phyloP scores from a whole-genome alignment of 371 early-diverging fungal genomes.

The Lichtheimia corymbifera region DNA sequence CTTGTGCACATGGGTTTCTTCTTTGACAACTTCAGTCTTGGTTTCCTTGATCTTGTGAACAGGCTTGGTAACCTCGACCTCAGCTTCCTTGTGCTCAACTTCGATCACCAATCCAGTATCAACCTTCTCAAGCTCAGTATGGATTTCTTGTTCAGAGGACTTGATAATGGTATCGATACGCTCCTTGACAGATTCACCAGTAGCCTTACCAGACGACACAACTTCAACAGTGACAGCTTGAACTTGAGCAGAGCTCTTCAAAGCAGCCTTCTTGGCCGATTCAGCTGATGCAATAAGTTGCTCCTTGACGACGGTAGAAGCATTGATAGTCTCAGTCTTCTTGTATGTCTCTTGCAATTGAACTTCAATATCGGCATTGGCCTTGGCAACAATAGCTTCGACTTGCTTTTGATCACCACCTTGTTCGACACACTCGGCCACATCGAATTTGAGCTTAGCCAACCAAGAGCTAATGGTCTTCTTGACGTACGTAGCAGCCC shows the following conservation, averaged over 20 bases:
- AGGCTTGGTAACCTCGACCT: not conserved
- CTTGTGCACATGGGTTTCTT: not conserved
- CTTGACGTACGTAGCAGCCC: conserved; percentile 22
- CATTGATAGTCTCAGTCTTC: not conserved
- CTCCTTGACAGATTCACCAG: not conserved
- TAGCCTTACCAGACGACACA: not conserved
- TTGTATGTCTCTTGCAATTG: not conserved
- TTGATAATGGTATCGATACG: not conserved
- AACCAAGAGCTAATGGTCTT: conserved; percentile 20
- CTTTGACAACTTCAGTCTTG: not conserved
- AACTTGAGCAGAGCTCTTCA: not conserved
- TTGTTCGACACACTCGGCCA: not conserved
- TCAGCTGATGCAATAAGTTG: not conserved
- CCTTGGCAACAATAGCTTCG: conserved; percentile 4
- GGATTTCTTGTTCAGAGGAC: conserved; percentile 1
- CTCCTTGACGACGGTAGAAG: not conserved
- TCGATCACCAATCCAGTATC: not conserved
- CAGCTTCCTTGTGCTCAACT: not conserved
- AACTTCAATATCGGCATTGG: not conserved
- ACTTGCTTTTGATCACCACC: not conserved
- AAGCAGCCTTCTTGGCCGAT: conserved; percentile 6
- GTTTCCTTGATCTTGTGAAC: not conserved
- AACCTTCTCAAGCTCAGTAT: not conserved
- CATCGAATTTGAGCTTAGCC: not conserved
- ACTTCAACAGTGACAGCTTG: not conserved